Evolutionary conservation across 352 stramenopile genomes (phyloP).

Genomic region (Globisporangium rhizosaccharum): DNA sequence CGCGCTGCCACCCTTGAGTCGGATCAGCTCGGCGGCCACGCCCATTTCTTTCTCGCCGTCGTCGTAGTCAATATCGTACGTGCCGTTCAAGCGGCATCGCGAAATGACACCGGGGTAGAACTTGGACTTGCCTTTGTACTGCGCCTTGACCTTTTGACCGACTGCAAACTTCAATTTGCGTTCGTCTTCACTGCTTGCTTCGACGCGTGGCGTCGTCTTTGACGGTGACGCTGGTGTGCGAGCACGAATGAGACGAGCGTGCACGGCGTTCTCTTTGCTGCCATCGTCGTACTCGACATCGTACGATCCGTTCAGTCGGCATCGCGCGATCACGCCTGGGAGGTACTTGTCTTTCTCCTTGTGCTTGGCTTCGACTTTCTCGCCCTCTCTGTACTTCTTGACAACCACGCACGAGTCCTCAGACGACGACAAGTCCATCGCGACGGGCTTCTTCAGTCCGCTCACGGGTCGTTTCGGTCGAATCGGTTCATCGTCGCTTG

Average conservation of each 20-base stretch:
- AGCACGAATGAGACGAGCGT: background rate
- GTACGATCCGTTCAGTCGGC: slow-evolving; percentile 45
- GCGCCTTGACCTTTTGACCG: slow-evolving; percentile 10
- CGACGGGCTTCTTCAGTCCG: slow-evolving; percentile 18
- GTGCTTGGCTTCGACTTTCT: slow-evolving; percentile 30
- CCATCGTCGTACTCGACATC: slow-evolving; percentile 82
- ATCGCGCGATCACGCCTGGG: slow-evolving; percentile 35
- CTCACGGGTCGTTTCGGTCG: slow-evolving; percentile 30
- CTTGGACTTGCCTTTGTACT: slow-evolving; percentile 17
- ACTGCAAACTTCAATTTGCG: background rate
- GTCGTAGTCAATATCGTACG: no score
- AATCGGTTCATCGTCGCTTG: slow-evolving; percentile 43
- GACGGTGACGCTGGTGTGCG: slow-evolving; percentile 1
- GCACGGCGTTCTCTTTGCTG: slow-evolving; percentile 42
- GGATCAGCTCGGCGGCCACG: background rate
- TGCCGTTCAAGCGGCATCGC: no score
- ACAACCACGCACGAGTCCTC: slow-evolving; percentile 21
- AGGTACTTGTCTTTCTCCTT: slow-evolving; percentile 58
- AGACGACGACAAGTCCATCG: slow-evolving; percentile 23
- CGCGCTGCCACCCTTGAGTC: no score
- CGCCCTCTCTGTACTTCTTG: slow-evolving; percentile 13
- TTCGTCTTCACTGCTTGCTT: background rate
- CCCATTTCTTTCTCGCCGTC: no score
- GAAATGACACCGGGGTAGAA: no score
- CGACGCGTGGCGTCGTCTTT: background rate